Base-by-base conservation (phyloP, 169 alveolate genomes). In the Eimeria acervulina region DNA sequence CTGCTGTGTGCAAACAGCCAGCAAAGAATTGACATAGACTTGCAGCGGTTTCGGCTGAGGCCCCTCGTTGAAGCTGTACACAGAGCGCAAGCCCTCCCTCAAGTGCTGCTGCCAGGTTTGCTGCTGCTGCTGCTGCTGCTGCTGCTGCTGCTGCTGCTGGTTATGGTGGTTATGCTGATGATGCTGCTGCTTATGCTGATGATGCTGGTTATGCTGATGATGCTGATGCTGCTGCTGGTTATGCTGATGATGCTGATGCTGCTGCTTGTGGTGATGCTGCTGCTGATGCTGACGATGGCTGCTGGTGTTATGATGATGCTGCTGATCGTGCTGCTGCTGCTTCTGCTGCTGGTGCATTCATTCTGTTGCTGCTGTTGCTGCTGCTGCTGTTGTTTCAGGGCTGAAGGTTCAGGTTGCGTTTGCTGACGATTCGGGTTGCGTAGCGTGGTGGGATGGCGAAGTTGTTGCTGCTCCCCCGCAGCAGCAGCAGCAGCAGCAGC, bases 51-150 rank as follows among this genome's bases (percentile, higher is more conserved):
- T 74, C 42, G 85, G n/a, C 85, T 74, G 85, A 74, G 85, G 47
- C 85, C 85, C 51, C 85, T 74, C 47, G 85, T 74, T 8, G 85
- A 74, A 74, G 85, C 85, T 5, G 85, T 74, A 6, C 85, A 74
- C 51, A 74, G 85, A 26, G 31, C 51, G 7, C 85, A 74, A 52
- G 85, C 85, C 31, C 51, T 74, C n/a, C 85, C 85, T 10, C 13
- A 31, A 26, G 8, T 13, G n/a, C n/a, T n/a, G n/a, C n/a, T n/a
- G n/a, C n/a, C n/a, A n/a, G n/a, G n/a, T n/a, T n/a, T n/a, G n/a
- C n/a, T n/a, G n/a, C n/a, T 36, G 55, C 36, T 6, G 55, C 28
- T 10, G 33, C 85, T 12, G 85, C 55, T 74, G 42, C 85, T 68
- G 80, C 80, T 68, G 80, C 33, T 68, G 80, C 80, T 68, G 26